A percentile compares a stretch with the other conserved stretches of the same genome.
phyloP scores from a whole-genome alignment of 768 basidiomycete species.

The Psilocybe subaeruginosa region DNA sequence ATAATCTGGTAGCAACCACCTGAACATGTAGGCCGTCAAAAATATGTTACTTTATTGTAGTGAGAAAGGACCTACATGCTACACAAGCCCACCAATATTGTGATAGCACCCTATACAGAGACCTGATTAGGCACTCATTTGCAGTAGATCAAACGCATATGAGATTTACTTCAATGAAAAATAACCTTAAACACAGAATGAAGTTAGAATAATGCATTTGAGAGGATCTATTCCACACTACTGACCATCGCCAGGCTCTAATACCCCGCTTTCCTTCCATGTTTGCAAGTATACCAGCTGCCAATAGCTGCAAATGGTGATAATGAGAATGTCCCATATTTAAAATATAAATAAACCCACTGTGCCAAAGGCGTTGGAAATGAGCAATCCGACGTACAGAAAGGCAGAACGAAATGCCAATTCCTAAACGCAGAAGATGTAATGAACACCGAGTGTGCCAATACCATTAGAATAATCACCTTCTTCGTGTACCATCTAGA shows the following conservation, averaged over 20 bases:
- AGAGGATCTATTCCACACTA: neutral
- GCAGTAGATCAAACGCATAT: slow-evolving; percentile 31
- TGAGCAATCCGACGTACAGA: slow-evolving; percentile 59
- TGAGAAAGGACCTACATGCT: neutral
- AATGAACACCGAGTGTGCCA: neutral
- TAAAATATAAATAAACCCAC: slow-evolving; percentile 35
- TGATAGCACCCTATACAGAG: neutral
- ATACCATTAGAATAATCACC: slow-evolving; percentile 28
- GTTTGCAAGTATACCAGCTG: slow-evolving; percentile 70
- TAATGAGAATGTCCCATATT: neutral
- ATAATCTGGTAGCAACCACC: slow-evolving; percentile 8
- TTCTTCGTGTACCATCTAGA: slow-evolving; percentile 64
- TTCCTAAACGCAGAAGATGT: slow-evolving; percentile 41
- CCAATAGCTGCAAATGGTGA: slow-evolving; percentile 51
- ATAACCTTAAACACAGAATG: neutral
- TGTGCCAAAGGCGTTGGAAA: slow-evolving; percentile 70
- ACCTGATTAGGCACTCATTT: neutral
- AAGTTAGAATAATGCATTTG: neutral
- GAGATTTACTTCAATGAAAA: slow-evolving; percentile 23
- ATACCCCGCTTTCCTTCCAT: slow-evolving; percentile 74
- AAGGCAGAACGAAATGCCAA: slow-evolving; percentile 66
- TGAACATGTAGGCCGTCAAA: neutral
- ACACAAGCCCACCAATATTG: neutral
- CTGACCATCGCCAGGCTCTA: slow-evolving; percentile 63
- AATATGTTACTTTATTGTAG: neutral